Evolutionary conservation across 305 asterid species (phyloP).

Genomic region (Fraxinus baroniana): DNA sequence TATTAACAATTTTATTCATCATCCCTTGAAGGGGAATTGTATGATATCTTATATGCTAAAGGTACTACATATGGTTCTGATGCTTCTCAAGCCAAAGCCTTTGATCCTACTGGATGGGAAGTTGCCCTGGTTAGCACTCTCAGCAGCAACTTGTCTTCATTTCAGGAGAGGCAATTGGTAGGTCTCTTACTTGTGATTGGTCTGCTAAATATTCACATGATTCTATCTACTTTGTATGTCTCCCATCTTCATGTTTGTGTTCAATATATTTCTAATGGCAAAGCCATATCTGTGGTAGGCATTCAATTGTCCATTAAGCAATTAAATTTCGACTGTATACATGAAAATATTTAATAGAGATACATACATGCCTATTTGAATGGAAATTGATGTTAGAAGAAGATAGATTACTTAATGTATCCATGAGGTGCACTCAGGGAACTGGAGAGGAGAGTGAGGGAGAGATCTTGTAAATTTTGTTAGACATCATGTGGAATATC

Average conservation of each 20-base stretch:
- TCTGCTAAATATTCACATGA: background rate
- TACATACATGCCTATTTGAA: background rate
- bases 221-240: background rate
- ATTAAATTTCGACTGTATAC: background rate
- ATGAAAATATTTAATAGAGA: background rate
- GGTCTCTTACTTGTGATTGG: background rate
- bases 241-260: background rate
- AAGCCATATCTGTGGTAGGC: background rate
- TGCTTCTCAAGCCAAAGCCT: slow-evolving; percentile 48
- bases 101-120: slow-evolving; percentile 94
- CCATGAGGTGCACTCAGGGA: background rate
- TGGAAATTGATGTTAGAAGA: background rate
- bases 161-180: slow-evolving; percentile 92
- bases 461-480: background rate
- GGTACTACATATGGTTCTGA: slow-evolving; percentile 53
- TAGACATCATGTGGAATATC: background rate
- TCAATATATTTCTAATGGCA: background rate
- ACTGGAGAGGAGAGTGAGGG: background rate
- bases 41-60: slow-evolving; percentile 28
- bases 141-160: slow-evolving; percentile 73
- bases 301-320: background rate
- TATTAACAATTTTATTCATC: background rate
- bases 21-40: background rate
- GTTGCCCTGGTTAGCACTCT: slow-evolving; percentile 90
- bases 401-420: background rate